Base-by-base conservation (phyloP, 805 yeast species). In the Lipomyces yamadae region DNA sequence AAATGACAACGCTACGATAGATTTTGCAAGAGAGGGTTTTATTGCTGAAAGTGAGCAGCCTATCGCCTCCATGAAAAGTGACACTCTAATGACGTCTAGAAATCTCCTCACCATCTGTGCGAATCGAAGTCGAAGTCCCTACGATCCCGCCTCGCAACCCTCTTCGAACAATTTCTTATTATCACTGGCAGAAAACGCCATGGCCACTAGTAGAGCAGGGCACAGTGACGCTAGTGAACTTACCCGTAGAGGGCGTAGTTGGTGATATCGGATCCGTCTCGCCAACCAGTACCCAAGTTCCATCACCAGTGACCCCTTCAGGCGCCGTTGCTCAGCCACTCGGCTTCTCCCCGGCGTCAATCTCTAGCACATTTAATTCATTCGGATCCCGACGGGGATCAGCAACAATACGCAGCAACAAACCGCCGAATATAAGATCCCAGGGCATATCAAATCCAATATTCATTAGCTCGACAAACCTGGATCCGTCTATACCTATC, bases 381-480 rank as follows among this genome's bases (percentile, higher is more conserved):
- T 34, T 56, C 42, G 50, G n/a, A 56, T 34, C 60, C 13, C 34
- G 34, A 53, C 34, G n/a, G 24, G 32, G n/a, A 53, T 53, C 34
- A 53, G 32, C 11, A 6, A 30, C 33, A 53, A 13, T 53, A 2
- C 24, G 45, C 32, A 58, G 61, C 61, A 42, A 24, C 24, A 13
- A 48, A 15, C 11, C 15, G 30, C 54, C 15, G 39, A 58, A 52
- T 10, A 58, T 58, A 7, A 34, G 29, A n/a, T 18, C 61, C 59
- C 7, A 39, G 52, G 60, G 56, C 11, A 60, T 60, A 13, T 60
- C 63, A 18, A 30, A 15, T 11, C 63, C 63, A 13, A 13, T 35
- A 4, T 56, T 60, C 11, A 10, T 60, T n/a, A 37, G 58, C 35
- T 34, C 63, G 50, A 60, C 62, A 15, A 60, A 60, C 34, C 15